Conservation (phyloP, 1,139 yeast species). For the Petasospora rhodanensis region DNA sequence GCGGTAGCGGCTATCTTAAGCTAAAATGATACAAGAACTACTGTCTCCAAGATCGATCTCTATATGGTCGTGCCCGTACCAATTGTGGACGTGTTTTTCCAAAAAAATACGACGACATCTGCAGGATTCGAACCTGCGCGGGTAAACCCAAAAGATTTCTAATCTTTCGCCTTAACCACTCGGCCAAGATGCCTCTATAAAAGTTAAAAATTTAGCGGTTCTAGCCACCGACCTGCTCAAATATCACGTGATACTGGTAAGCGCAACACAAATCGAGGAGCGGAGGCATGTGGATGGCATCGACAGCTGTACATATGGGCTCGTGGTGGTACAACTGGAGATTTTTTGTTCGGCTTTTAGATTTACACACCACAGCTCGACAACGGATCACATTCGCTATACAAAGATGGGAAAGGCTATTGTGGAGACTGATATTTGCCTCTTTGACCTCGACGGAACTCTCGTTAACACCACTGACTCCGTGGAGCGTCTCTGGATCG, state of each 20-base stretch:
- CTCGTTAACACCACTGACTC: slow-evolving; percentile 79
- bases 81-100: background rate
- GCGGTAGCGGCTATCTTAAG: no score
- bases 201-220: background rate
- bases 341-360: no score
- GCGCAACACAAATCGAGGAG: no score
- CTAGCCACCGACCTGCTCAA: background rate
- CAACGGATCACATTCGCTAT: no score
- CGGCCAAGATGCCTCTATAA: slow-evolving; percentile 42
- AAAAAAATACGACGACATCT: slow-evolving; percentile 35
- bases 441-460: slow-evolving; percentile 85
- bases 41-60: background rate
- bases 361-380: no score
- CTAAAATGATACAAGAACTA: no score
- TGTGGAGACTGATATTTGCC: slow-evolving; percentile 25
- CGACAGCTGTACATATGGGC: no score
- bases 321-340: no score
- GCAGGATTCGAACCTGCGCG: slow-evolving; percentile 48
- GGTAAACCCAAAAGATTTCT: slow-evolving; percentile 48
- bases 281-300: no score
- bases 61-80: background rate
- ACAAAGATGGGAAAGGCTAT: slow-evolving; percentile 20
- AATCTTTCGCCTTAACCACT: slow-evolving; percentile 53
- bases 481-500: slow-evolving; percentile 77
- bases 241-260: no score